Percentiles rank a stretch among this genome's conserved stretches.
Evolutionary conservation across 345 rosid species (phyloP).

Genomic region (Lagerstroemia speciosa): DNA sequence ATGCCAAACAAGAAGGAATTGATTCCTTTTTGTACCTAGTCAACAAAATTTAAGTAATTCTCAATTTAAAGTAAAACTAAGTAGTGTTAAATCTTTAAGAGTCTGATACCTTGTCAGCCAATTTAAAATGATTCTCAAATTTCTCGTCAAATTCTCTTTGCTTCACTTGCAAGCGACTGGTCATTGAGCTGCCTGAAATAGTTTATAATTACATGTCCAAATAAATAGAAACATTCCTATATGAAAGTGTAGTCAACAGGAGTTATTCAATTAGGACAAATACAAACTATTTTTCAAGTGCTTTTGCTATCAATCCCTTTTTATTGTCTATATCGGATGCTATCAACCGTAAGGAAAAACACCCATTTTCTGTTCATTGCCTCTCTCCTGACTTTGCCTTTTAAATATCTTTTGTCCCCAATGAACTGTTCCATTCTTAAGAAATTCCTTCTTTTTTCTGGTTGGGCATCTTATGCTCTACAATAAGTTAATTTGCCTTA

Average conservation of each 20-base stretch:
- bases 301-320: not conserved
- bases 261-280: not conserved
- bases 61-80: not conserved
- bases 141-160: slow-evolving; percentile 58
- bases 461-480: not conserved
- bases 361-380: not conserved
- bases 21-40: not conserved
- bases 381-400: not conserved
- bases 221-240: not conserved
- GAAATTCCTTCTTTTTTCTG: not conserved
- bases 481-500: not conserved
- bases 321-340: not conserved
- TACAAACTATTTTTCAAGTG: not conserved
- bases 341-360: not conserved
- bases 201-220: not conserved
- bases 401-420: not conserved
- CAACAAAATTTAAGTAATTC: not conserved
- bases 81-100: not conserved
- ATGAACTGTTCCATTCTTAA: not conserved
- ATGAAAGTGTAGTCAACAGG: not conserved
- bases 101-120: slow-evolving; percentile 47
- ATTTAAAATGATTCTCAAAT: slow-evolving; percentile 46
- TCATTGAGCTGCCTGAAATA: slow-evolving; percentile 38
- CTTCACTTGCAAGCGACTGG: slow-evolving; percentile 47
- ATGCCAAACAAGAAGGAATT: not conserved